These are phyloP conservation scores for Fraxinus velutina DNA, from an alignment of 305 asterid genomes.

Conservation along the genomic window DNA sequence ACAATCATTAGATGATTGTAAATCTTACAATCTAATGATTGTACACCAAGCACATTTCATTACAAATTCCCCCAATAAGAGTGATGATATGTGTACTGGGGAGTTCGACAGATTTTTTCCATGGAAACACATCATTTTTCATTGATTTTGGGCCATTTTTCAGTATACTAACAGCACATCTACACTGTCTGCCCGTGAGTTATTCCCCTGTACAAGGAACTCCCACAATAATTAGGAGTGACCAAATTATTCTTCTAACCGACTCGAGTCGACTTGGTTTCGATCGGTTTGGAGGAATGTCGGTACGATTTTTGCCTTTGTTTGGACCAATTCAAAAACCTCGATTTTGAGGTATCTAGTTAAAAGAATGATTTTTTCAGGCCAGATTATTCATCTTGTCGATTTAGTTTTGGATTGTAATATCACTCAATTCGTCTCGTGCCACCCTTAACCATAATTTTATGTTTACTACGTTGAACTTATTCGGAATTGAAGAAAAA, in stretches of 20 bases:
- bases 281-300: not conserved
- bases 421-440: not conserved
- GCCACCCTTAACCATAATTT: not conserved
- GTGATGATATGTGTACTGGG: no score
- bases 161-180: no score
- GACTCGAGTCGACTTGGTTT: not conserved
- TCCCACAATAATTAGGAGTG: not conserved
- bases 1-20: no score
- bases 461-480: not conserved
- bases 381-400: not conserved
- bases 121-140: no score
- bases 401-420: not conserved
- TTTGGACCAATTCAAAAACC: not conserved
- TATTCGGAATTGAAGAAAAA: not conserved
- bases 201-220: no score
- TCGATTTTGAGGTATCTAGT: not conserved
- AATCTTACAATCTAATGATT: no score
- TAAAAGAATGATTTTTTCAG: not conserved
- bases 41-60: no score
- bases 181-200: no score
- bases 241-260: not conserved
- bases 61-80: not conserved
- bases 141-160: no score
- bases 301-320: no score
- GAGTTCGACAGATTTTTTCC: no score